These are phyloP conservation scores for Colletotrichum sidae DNA, from an alignment of 2,329 filamentous ascomycete genomes.

Conservation along the genomic window DNA sequence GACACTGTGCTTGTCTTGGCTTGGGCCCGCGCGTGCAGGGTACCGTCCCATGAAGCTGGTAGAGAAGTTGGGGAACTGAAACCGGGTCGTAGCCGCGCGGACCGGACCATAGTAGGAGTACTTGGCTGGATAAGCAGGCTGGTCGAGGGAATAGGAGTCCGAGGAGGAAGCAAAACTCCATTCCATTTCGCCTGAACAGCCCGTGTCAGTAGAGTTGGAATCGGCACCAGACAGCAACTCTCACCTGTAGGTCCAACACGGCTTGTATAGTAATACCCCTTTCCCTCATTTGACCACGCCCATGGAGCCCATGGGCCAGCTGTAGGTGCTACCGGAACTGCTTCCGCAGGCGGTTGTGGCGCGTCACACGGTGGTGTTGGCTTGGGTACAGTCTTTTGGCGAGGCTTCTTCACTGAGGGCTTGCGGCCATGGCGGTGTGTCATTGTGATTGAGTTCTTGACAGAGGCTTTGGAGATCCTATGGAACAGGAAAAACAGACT, in stretches of 20 bases:
- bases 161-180: not conserved
- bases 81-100: not conserved
- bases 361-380: too few relatives aligned
- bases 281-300: not conserved
- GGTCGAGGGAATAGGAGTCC: not conserved
- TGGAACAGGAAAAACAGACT: not conserved
- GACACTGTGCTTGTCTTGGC: not conserved
- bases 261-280: slow-evolving; percentile 22
- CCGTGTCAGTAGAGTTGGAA: not conserved
- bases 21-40: not conserved
- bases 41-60: not conserved
- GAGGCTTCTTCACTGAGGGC: too few relatives aligned
- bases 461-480: too few relatives aligned
- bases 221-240: not conserved
- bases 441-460: too few relatives aligned
- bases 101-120: not conserved
- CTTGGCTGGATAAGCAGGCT: not conserved
- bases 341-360: not conserved
- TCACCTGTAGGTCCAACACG: slow-evolving; percentile 7
- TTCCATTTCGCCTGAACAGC: not conserved
- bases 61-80: not conserved
- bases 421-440: too few relatives aligned
- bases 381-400: too few relatives aligned
- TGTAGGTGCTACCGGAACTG: too few relatives aligned
- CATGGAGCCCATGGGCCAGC: too few relatives aligned